These are phyloP conservation scores for Astrothelium subdiscretum DNA, from an alignment of 495 filamentous ascomycete species.

Conservation along the genomic window DNA sequence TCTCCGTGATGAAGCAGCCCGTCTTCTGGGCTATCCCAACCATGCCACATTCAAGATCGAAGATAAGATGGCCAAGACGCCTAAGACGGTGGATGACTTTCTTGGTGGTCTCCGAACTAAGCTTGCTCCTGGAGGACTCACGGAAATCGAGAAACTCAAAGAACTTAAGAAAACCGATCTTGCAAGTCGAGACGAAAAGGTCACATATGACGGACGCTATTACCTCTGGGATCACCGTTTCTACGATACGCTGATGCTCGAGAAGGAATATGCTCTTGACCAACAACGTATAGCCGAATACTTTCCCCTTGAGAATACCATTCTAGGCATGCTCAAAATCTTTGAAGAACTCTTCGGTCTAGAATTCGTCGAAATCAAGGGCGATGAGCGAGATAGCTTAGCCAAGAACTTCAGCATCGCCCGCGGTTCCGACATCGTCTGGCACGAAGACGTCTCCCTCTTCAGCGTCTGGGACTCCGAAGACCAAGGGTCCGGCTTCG, in stretches of 20 bases:
- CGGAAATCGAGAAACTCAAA: constrained; percentile 61
- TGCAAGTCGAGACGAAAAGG: constrained; percentile 38
- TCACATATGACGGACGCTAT: constrained; percentile 58
- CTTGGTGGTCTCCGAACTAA: constrained; percentile 65
- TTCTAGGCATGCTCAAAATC: constrained; percentile 83
- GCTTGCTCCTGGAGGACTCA: constrained; percentile 62
- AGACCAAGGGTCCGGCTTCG: constrained; percentile 51
- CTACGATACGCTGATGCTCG: constrained; percentile 86
- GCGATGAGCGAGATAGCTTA: constrained; percentile 44
- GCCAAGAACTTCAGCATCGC: constrained; percentile 34
- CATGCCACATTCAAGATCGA: constrained; percentile 88
- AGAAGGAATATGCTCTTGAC: constrained; percentile 81
- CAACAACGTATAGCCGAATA: constrained; percentile 86
- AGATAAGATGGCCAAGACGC: constrained; percentile 94
- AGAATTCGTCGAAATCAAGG: constrained; percentile 71
- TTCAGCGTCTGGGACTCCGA: constrained; percentile 65
- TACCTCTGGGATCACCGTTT: constrained; percentile 85
- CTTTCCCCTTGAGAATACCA: constrained; percentile 77
- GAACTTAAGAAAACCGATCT: constrained; percentile 73
- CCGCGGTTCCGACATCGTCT: constrained; percentile 53
- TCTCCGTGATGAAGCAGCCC: constrained; percentile 84
- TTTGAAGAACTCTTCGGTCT: constrained; percentile 91
- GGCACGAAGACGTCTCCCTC: constrained; percentile 59
- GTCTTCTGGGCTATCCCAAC: constrained; percentile 81
- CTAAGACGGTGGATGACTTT: constrained; percentile 76